phyloP scores from a whole-genome alignment of 495 filamentous ascomycete genomes.

The Xylaria bambusicola region DNA sequence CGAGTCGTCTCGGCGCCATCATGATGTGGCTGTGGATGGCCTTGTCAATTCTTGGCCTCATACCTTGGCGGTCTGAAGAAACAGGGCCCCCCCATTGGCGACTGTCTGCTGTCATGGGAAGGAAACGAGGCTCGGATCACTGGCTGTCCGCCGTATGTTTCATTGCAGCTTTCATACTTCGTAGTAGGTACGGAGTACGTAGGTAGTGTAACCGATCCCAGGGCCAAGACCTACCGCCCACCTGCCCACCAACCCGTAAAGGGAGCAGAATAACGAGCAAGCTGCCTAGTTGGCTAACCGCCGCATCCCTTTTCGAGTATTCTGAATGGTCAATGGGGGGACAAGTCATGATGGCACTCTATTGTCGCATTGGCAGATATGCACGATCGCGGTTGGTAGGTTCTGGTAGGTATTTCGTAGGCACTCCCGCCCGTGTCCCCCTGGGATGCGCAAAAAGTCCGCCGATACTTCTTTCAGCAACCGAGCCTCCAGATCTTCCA shows the following conservation, averaged over 20 bases:
- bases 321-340: slow-evolving; percentile 13
- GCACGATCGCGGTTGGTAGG: slow-evolving; percentile 3
- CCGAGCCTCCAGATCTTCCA: not conserved
- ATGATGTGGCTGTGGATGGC: too few species aligned
- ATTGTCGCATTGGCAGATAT: slow-evolving; percentile 14
- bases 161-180: too few species aligned
- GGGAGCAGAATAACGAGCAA: not conserved
- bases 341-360: slow-evolving; percentile 1
- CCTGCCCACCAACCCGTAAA: not conserved
- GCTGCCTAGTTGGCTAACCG: slow-evolving; percentile 1
- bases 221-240: not conserved
- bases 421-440: too few species aligned
- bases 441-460: slow-evolving; percentile 12
- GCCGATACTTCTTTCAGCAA: slow-evolving; percentile 10
- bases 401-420: not conserved
- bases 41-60: too few species aligned
- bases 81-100: too few species aligned
- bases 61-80: too few species aligned
- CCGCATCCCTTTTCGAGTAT: not conserved
- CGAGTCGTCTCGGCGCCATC: too few species aligned
- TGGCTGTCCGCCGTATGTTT: not conserved
- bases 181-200: too few species aligned
- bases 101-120: not conserved
- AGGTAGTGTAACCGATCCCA: too few species aligned
- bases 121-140: not conserved